phyloP scores from a whole-genome alignment of 352 stramenopile genomes.

The Plasmopara viticola region DNA sequence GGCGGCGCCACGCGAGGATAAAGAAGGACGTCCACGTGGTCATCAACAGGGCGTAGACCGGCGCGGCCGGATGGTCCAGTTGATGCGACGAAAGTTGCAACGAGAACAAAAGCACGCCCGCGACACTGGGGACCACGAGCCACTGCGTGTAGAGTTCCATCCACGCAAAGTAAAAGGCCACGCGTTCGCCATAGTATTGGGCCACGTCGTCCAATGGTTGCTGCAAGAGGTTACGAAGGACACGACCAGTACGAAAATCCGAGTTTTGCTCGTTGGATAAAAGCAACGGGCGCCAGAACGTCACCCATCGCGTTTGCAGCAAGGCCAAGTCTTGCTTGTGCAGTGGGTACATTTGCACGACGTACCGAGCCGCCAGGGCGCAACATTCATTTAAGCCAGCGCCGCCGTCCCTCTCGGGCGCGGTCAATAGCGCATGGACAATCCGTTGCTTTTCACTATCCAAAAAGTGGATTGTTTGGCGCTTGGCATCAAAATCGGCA shows the following conservation, averaged over 20 bases:
- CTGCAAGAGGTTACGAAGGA: conserved; percentile 31
- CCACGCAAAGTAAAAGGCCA: conserved; percentile 92
- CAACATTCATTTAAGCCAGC: conserved; percentile 72
- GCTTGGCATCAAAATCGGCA: conserved; percentile 44
- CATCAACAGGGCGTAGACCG: conserved; percentile 85
- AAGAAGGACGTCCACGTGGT: conserved; percentile 86
- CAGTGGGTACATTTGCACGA: conserved; percentile 83
- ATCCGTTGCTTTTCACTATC: conserved; percentile 82
- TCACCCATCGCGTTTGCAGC: conserved; percentile 71
- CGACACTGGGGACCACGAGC: conserved; percentile 74
- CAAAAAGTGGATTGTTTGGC: conserved; percentile 47
- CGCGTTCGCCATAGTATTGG: conserved; percentile 87
- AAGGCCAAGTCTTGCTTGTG: conserved; percentile 74
- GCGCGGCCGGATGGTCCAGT: conserved; percentile 74
- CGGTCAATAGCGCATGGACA: conserved; percentile 58
- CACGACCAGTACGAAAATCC: neutral
- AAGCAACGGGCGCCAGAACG: conserved; percentile 52
- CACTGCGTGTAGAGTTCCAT: conserved; percentile 89
- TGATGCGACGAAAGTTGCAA: conserved; percentile 52
- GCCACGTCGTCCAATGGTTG: conserved; percentile 84
- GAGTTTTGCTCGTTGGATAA: neutral
- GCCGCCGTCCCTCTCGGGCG: conserved; percentile 31
- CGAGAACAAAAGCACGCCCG: conserved; percentile 64
- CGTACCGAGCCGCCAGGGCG: conserved; percentile 49
- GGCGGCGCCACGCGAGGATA: conserved; percentile 81